Percentiles rank a stretch among this genome's conserved stretches.
These are phyloP conservation scores for Auricularia heimuer DNA, from an alignment of 768 basidiomycete species.

Conservation along the genomic window DNA sequence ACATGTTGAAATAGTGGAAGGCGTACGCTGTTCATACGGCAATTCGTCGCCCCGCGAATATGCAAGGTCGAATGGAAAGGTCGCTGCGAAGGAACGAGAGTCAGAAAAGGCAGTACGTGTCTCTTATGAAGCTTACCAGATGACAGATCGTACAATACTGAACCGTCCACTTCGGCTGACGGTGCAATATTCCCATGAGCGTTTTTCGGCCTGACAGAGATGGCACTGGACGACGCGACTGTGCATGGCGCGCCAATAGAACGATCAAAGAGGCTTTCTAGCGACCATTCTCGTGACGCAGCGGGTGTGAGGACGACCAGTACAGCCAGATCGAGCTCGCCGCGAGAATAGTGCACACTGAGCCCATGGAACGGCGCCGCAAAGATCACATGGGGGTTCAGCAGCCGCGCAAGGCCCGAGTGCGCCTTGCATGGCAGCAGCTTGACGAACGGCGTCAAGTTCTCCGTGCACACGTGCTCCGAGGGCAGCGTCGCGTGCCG, in stretches of 20 bases:
- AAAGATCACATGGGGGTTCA: constrained; percentile 80
- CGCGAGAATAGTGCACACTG: constrained; percentile 59
- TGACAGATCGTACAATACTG: not conserved
- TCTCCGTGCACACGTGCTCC: constrained; percentile 94
- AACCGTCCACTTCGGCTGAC: constrained; percentile 5
- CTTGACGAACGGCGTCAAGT: constrained; percentile 91
- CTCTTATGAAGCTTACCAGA: not conserved
- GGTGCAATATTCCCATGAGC: constrained; percentile 49
- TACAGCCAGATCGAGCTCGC: constrained; percentile 58
- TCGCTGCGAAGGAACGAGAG: too few species aligned
- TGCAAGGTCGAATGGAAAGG: too few species aligned
- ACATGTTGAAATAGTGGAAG: too few species aligned
- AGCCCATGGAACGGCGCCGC: constrained; percentile 91
- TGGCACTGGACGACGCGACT: constrained; percentile 49
- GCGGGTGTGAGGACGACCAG: constrained; percentile 78
- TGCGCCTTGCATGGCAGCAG: constrained; percentile 85
- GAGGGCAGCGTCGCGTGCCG: constrained; percentile 72
- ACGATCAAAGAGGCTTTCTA: constrained; percentile 58
- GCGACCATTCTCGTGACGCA: constrained; percentile 54
- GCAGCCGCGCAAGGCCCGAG: constrained; percentile 72
- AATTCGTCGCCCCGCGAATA: too few species aligned
- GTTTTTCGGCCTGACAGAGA: constrained; percentile 28
- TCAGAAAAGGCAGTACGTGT: not conserved
- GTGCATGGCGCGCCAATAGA: constrained; percentile 57
- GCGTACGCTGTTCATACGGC: too few species aligned